A percentile compares a stretch with the other conserved stretches of the same genome.
phyloP scores from a whole-genome alignment of 31 red algal species.

The Odonthalia washingtoniensis region DNA sequence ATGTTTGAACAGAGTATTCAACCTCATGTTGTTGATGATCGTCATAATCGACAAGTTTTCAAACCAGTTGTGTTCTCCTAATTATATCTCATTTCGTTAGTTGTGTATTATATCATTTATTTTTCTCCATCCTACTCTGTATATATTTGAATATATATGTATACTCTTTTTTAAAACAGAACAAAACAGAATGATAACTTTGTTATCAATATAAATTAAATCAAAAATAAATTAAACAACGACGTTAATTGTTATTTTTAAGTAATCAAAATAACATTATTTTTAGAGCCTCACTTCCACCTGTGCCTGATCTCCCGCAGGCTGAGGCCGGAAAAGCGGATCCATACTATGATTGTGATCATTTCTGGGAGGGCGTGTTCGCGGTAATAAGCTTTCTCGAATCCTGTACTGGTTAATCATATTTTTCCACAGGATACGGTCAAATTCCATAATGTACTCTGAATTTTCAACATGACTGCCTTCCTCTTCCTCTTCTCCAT shows the following conservation, averaged over 20 bases:
- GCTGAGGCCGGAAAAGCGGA: neutral
- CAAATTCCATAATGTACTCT: conserved; percentile 77
- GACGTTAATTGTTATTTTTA: too few relatives aligned
- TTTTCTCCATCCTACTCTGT: too few relatives aligned
- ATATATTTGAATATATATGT: too few relatives aligned
- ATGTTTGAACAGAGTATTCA: conserved; percentile 26
- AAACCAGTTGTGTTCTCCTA: conserved; percentile 68
- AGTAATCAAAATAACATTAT: too few relatives aligned
- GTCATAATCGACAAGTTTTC: conserved; percentile 60
- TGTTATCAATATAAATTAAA: too few relatives aligned
- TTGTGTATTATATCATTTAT: too few relatives aligned
- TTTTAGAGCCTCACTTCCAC: too few relatives aligned
- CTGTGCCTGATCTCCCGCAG: neutral
- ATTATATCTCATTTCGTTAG: neutral
- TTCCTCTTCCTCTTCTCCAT: conserved; percentile 3
- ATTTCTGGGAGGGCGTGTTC: conserved; percentile 13
- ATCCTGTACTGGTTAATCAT: conserved; percentile 72
- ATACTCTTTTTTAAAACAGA: too few relatives aligned
- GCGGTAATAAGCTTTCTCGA: conserved; percentile 57
- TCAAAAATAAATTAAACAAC: too few relatives aligned
- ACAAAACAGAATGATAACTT: too few relatives aligned
- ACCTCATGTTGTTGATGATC: conserved; percentile 27
- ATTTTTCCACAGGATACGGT: conserved; percentile 70
- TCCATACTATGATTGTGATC: neutral
- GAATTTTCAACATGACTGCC: conserved; percentile 42